Conservation (phyloP, 176 grass and related monocot genomes). For the Echinochloa phyllopogon region DNA sequence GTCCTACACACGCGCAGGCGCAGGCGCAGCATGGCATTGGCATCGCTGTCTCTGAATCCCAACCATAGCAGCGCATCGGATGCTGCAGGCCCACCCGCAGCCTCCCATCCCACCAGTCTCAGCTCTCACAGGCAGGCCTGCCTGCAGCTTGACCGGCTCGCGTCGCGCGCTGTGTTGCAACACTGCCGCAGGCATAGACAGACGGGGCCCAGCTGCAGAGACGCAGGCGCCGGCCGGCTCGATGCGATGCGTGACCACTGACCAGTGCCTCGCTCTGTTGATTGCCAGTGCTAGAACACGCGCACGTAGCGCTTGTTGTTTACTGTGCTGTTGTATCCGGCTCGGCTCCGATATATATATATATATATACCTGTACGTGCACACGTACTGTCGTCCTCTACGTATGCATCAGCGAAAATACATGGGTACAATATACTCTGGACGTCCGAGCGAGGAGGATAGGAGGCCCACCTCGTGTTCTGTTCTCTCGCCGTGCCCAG, state of each 20-base stretch:
- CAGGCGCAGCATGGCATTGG: not conserved
- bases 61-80: not conserved
- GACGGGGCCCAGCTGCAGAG: not conserved
- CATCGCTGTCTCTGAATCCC: slow-evolving; percentile 22
- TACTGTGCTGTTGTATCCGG: not conserved
- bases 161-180: no score
- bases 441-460: not conserved
- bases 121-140: no score
- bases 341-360: not conserved
- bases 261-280: not conserved
- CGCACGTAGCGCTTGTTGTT: no score
- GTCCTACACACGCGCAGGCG: not conserved
- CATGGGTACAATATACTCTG: not conserved
- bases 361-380: not conserved
- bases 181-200: no score
- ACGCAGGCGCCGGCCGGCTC: no score
- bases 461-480: slow-evolving; percentile 26
- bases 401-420: not conserved
- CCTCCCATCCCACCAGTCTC: not conserved
- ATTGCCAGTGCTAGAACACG: not conserved
- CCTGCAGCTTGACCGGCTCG: not conserved
- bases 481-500: not conserved
- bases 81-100: not conserved
- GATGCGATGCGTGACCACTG: not conserved
- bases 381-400: not conserved